phyloP scores from a whole-genome alignment of 768 basidiomycete species.

The Tephrocybe sp. region DNA sequence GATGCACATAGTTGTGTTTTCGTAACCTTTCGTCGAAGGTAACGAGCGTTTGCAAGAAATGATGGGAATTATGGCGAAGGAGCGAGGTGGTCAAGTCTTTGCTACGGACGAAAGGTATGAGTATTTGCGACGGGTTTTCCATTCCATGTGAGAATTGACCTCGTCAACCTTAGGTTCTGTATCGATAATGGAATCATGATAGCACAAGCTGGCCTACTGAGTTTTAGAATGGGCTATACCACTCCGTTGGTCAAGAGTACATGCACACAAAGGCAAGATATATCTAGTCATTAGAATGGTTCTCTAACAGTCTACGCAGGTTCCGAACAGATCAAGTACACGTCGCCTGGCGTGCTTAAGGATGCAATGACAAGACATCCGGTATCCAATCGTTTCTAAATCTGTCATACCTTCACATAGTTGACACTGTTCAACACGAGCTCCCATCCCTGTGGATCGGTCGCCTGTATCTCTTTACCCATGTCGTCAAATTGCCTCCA shows the following conservation, averaged over 20 bases:
- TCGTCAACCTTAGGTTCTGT: conserved; percentile 68
- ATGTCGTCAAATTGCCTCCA: conserved; percentile 64
- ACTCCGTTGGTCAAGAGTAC: conserved; percentile 79
- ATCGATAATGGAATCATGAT: conserved; percentile 99
- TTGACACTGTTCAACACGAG: conserved; percentile 52
- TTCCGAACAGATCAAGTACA: conserved; percentile 94
- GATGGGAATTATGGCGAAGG: conserved; percentile 97
- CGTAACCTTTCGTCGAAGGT: conserved; percentile 41
- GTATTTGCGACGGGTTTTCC: not conserved
- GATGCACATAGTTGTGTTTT: not conserved
- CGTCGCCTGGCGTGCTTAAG: conserved; percentile 79
- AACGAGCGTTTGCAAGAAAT: conserved; percentile 94
- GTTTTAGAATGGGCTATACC: conserved; percentile 83
- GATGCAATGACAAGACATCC: not conserved
- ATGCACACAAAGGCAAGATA: conserved; percentile 85
- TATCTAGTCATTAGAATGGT: not conserved
- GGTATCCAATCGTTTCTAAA: not conserved
- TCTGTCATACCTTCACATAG: conserved; percentile 14
- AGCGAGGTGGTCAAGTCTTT: conserved; percentile 85
- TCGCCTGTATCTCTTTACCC: conserved; percentile 38
- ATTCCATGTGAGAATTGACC: not conserved
- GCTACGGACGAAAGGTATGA: conserved; percentile 91
- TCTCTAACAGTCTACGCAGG: conserved; percentile 37
- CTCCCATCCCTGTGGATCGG: conserved; percentile 47
- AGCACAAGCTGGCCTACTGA: conserved; percentile 92